Conservation (phyloP, 345 rosid species). For the Syzygium jambos region DNA sequence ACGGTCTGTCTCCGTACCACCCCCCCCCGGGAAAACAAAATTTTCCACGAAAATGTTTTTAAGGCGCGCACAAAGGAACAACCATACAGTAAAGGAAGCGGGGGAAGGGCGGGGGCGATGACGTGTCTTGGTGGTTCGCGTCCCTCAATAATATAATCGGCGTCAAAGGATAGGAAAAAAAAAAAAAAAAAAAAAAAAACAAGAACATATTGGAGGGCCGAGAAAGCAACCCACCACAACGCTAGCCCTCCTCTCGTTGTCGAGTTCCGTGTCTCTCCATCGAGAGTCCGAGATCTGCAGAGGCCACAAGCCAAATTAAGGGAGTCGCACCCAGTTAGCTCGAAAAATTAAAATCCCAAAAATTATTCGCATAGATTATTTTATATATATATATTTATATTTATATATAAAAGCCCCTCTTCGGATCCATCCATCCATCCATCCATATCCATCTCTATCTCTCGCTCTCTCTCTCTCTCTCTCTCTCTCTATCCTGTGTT, state of each 20-base stretch:
- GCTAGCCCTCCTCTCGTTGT: background rate
- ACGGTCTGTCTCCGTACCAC: background rate
- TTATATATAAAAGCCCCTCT: background rate
- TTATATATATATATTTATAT: background rate
- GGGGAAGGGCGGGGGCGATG: background rate
- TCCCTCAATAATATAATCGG: background rate
- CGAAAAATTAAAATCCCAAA: background rate
- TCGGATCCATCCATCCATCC: background rate
- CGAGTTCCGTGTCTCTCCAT: background rate
- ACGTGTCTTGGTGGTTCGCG: background rate
- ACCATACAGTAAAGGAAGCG: accelerated
- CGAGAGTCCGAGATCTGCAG: background rate
- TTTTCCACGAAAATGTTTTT: background rate
- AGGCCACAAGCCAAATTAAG: background rate
- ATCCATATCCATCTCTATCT: background rate
- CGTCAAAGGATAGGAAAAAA: background rate
- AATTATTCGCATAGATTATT: too few relatives aligned
- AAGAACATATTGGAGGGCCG: too few relatives aligned
- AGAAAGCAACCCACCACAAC: too few relatives aligned
- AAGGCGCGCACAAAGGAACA: background rate
- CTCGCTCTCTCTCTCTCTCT: background rate
- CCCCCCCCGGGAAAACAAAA: background rate
- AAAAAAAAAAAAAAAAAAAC: background rate
- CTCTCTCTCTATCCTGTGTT: background rate
- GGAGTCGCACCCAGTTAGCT: background rate